Conservation (phyloP, 1,284 basidiomycete species). For the Malassezia dermatis region DNA sequence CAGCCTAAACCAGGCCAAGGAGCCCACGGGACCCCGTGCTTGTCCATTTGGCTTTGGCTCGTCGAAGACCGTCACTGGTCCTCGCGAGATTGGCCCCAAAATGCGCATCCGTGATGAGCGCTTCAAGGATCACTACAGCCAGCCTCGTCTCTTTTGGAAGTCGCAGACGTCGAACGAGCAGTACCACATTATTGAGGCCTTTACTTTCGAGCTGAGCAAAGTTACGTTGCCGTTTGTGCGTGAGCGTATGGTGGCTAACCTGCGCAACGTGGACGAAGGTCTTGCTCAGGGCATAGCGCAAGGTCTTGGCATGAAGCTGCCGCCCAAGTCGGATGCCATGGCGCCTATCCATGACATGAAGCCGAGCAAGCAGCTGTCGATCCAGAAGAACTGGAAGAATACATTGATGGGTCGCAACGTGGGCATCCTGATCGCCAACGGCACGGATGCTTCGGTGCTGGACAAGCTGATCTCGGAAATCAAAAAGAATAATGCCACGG, state of each 20-base stretch:
- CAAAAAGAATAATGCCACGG: not conserved
- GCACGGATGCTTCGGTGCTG: not conserved
- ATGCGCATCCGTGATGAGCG: slow-evolving; percentile 12
- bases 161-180: slow-evolving; percentile 8
- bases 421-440: slow-evolving; percentile 5
- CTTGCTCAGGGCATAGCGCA: not conserved
- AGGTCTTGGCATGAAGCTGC: slow-evolving; percentile 12
- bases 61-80: not conserved
- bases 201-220: slow-evolving; percentile 7
- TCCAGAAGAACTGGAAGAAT: not conserved
- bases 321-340: not conserved
- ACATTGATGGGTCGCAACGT: slow-evolving; percentile 5
- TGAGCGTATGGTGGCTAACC: slow-evolving; percentile 3
- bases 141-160: slow-evolving; percentile 8
- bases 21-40: slow-evolving; percentile 4
- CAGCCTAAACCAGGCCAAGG: slow-evolving; percentile 7
- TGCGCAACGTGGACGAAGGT: slow-evolving; percentile 12
- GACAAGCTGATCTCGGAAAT: not conserved
- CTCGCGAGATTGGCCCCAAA: slow-evolving; percentile 10
- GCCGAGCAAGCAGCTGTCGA: slow-evolving; percentile 2
- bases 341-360: not conserved
- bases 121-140: slow-evolving; percentile 12
- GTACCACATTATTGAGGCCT: slow-evolving; percentile 3
- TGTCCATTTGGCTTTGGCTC: slow-evolving; percentile 7
- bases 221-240: slow-evolving; percentile 6